Evolutionary conservation across 805 yeast species (phyloP).

Genomic region (Myxozyma monticola): DNA sequence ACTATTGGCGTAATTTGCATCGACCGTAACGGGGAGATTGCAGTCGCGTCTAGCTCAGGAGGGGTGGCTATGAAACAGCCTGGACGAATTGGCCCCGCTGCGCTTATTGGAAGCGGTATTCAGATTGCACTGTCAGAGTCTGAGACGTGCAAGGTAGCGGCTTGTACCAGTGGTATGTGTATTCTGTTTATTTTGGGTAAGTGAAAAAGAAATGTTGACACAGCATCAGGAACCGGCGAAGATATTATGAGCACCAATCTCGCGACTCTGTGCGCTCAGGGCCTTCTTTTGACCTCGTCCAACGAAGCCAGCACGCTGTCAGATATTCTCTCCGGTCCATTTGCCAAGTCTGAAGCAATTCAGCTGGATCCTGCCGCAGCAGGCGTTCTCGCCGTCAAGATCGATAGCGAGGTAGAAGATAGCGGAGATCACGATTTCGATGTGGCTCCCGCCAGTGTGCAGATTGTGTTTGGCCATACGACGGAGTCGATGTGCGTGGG

Average conservation of each 20-base stretch:
- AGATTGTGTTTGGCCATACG: constrained; percentile 20
- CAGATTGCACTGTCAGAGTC: constrained; percentile 29
- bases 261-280: constrained; percentile 29
- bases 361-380: constrained; percentile 15
- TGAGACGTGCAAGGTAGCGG: too few species aligned
- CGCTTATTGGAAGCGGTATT: constrained; percentile 43
- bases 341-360: constrained; percentile 1
- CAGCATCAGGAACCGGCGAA: constrained; percentile 38
- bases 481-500: constrained; percentile 22
- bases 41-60: constrained; percentile 44
- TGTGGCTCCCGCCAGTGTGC: neutral
- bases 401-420: constrained; percentile 1
- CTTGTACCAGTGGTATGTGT: constrained; percentile 43
- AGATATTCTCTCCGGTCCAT: neutral
- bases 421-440: neutral
- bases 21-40: constrained; percentile 30
- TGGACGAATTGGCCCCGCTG: constrained; percentile 48
- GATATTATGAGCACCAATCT: constrained; percentile 40
- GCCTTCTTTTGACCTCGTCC: neutral
- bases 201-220: neutral
- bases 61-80: constrained; percentile 41
- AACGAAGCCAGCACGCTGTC: constrained; percentile 1
- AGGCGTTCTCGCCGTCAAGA: constrained; percentile 18
- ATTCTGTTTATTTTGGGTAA: neutral
- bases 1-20: constrained; percentile 45